Percentiles rank a stretch among this genome's conserved stretches.
These are phyloP conservation scores for Zychaea mexicana DNA, from an alignment of 371 early-diverging fungal genomes.

Conservation along the genomic window DNA sequence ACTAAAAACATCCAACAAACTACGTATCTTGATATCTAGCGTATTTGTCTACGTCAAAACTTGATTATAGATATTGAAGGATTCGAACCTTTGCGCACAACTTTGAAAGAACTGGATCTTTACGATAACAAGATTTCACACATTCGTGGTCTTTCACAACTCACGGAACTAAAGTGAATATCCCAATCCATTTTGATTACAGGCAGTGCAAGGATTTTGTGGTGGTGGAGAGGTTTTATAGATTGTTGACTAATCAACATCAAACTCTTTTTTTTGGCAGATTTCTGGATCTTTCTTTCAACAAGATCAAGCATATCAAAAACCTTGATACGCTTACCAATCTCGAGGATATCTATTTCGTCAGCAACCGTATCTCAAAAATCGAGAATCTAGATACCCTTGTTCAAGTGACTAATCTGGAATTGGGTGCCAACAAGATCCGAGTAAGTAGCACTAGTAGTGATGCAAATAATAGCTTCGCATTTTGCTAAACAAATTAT, in stretches of 20 bases:
- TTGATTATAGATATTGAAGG: slow-evolving; percentile 77
- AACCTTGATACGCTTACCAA: slow-evolving; percentile 57
- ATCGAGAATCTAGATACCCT: slow-evolving; percentile 77
- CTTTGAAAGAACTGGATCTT: slow-evolving; percentile 83
- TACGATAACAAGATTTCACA: slow-evolving; percentile 92
- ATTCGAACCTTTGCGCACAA: slow-evolving; percentile 64
- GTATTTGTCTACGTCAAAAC: slow-evolving; percentile 90
- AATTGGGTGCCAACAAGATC: slow-evolving; percentile 95
- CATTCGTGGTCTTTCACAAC: slow-evolving; percentile 66
- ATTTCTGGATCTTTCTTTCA: slow-evolving; percentile 89
- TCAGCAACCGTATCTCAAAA: slow-evolving; percentile 79
- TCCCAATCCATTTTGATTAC: too few species aligned
- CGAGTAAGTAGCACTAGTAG: slow-evolving; percentile 64
- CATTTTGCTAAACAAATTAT: neutral
- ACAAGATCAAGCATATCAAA: slow-evolving; percentile 81
- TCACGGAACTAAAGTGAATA: slow-evolving; percentile 68
- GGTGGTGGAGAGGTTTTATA: too few species aligned
- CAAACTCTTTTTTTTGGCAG: slow-evolving; percentile 42
- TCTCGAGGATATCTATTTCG: slow-evolving; percentile 76
- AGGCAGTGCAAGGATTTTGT: too few species aligned
- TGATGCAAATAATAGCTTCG: too few species aligned
- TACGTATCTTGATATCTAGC: too few species aligned
- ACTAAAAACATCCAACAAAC: too few species aligned
- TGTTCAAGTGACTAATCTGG: slow-evolving; percentile 75
- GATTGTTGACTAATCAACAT: too few species aligned